Conservation (phyloP, 2,329 filamentous ascomycete genomes). For the Thielaviopsis cerberus region DNA sequence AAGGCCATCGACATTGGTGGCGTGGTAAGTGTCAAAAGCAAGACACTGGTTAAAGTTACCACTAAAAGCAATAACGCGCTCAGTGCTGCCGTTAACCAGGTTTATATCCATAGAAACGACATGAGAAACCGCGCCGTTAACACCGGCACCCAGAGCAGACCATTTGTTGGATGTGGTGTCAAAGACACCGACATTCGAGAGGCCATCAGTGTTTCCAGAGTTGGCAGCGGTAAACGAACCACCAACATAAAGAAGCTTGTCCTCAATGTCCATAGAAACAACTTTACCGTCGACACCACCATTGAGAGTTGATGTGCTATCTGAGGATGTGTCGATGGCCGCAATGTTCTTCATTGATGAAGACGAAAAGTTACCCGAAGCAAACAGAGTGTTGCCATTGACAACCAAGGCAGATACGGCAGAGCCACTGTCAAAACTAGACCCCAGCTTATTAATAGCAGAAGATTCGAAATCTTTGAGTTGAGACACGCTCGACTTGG, state of each 20-base stretch:
- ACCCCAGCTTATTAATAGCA: slow-evolving; percentile 57
- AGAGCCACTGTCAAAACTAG: slow-evolving; percentile 47
- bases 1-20: slow-evolving; percentile 51
- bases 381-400: slow-evolving; percentile 46
- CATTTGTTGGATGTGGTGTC: slow-evolving; percentile 50
- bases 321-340: slow-evolving; percentile 45
- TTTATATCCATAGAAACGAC: slow-evolving; percentile 69
- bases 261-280: slow-evolving; percentile 48
- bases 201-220: slow-evolving; percentile 38
- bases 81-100: slow-evolving; percentile 45
- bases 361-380: slow-evolving; percentile 71
- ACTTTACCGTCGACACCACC: slow-evolving; percentile 69
- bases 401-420: slow-evolving; percentile 51
- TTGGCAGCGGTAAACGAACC: slow-evolving; percentile 66
- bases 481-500: slow-evolving; percentile 28
- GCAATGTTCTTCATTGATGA: slow-evolving; percentile 56
- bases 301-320: slow-evolving; percentile 40
- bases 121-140: slow-evolving; percentile 58
- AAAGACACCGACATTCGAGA: slow-evolving; percentile 63
- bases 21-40: slow-evolving; percentile 43
- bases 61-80: slow-evolving; percentile 60
- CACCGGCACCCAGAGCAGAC: slow-evolving; percentile 64
- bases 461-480: slow-evolving; percentile 49
- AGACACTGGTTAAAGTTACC: slow-evolving; percentile 61
- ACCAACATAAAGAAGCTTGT: slow-evolving; percentile 55